phyloP scores from a whole-genome alignment of 257 asterid species.

The Parsonsia alboflavescens region DNA sequence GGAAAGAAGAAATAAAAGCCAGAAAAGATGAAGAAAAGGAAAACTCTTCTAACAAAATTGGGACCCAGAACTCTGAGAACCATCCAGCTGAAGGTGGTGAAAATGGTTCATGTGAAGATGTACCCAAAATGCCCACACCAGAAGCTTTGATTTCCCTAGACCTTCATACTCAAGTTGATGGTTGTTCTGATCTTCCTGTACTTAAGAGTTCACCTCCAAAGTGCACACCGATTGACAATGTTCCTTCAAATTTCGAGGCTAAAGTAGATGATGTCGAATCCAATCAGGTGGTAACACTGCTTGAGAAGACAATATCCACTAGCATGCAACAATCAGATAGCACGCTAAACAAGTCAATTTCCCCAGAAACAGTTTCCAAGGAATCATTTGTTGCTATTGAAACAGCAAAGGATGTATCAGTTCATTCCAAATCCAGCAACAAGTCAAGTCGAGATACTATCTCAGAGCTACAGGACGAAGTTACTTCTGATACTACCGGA shows the following conservation, averaged over 20 bases:
- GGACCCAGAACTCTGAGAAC: conserved; percentile 19
- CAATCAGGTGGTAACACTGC: conserved; percentile 19
- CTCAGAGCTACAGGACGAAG: conserved; percentile 36
- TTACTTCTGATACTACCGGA: conserved; percentile 18
- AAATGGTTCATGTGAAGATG: conserved; percentile 24
- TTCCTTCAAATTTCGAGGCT: conserved; percentile 26
- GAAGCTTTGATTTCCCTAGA: conserved; percentile 27
- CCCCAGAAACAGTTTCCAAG: conserved; percentile 28
- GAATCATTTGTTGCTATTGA: conserved; percentile 33
- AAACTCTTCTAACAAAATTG: conserved; percentile 27
- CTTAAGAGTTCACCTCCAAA: conserved; percentile 32
- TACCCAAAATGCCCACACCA: conserved; percentile 27
- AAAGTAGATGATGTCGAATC: conserved; percentile 32
- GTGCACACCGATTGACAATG: conserved; percentile 27
- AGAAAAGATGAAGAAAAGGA: conserved; percentile 42
- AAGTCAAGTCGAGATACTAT: conserved; percentile 33
- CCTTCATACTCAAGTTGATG: conserved; percentile 34
- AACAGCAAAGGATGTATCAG: conserved; percentile 21
- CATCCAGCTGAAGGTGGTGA: conserved; percentile 25
- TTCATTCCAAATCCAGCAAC: conserved; percentile 23
- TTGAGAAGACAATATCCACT: conserved; percentile 28
- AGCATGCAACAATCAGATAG: conserved; percentile 28
- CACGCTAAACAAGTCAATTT: conserved; percentile 33
- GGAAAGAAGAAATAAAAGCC: conserved; percentile 35
- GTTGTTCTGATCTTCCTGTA: conserved; percentile 27